Conservation (phyloP, 139 green algal species). For the Eudorina sp. region DNA sequence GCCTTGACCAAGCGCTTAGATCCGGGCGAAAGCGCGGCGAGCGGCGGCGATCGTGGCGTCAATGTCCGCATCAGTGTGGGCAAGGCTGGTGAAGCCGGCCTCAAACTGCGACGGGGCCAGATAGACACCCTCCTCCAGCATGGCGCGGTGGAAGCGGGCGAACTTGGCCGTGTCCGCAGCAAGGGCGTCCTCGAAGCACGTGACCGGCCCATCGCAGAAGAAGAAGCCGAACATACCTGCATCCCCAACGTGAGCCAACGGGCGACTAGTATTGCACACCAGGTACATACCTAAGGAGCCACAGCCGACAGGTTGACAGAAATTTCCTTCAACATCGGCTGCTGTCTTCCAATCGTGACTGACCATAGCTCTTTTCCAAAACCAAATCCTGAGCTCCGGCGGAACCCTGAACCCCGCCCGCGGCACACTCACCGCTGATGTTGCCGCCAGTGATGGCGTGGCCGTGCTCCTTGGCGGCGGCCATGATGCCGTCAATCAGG, state of each 20-base stretch:
- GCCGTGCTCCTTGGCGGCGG: constrained; percentile 86
- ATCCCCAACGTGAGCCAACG: no score
- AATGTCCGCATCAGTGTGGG: constrained; percentile 97
- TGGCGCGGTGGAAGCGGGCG: constrained; percentile 95
- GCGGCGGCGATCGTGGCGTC: constrained; percentile 94
- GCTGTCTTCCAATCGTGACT: no score
- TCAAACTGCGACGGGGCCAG: no score
- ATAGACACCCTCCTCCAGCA: constrained; percentile 98
- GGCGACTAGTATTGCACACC: no score
- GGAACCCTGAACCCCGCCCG: no score
- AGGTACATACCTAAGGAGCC: no score
- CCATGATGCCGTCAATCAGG: constrained; percentile 95
- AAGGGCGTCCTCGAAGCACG: constrained; percentile 91
- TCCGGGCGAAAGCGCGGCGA: no score
- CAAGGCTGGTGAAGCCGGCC: constrained; percentile 97
- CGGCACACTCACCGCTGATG: constrained; percentile 90
- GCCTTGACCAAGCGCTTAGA: no score
- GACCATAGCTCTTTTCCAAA: no score
- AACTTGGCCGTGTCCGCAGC: constrained; percentile 96
- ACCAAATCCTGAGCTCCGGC: no score
- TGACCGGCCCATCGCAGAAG: constrained; percentile 96
- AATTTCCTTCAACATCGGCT: no score
- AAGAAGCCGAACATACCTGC: constrained; percentile 99
- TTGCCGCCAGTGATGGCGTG: constrained; percentile 90
- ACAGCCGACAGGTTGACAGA: no score